phyloP scores from a whole-genome alignment of 2,329 filamentous ascomycete species.

The Microcyclosporella mali region DNA sequence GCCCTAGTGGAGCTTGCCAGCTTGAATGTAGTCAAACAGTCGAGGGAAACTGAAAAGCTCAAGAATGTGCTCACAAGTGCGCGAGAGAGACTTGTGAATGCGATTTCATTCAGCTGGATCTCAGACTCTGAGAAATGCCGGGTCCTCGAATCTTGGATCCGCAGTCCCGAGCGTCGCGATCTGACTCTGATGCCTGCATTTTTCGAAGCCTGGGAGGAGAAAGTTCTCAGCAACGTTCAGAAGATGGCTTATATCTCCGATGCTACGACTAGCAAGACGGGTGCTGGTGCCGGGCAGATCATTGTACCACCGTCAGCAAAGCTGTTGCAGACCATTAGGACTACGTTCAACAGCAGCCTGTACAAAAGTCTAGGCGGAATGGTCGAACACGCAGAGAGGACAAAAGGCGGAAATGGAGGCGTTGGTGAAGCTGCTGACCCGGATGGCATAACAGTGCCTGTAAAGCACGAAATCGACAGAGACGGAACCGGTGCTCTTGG shows the following conservation, averaged over 20 bases:
- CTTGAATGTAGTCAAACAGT: constrained; percentile 59
- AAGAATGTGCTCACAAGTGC: constrained; percentile 68
- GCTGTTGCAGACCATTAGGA: constrained; percentile 80
- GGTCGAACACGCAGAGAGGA: constrained; percentile 88
- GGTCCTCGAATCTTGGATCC: constrained; percentile 87
- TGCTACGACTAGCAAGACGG: constrained; percentile 54
- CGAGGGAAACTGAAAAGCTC: constrained; percentile 55
- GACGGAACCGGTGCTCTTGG: constrained; percentile 33
- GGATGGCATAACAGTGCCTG: constrained; percentile 39
- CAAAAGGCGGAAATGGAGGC: constrained; percentile 53
- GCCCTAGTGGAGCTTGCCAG: constrained; percentile 80
- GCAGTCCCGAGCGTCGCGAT: constrained; percentile 72
- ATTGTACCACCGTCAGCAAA: constrained; percentile 81
- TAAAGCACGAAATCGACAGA: constrained; percentile 14
- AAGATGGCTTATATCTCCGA: constrained; percentile 92
- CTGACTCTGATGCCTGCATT: constrained; percentile 84
- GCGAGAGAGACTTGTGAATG: constrained; percentile 77
- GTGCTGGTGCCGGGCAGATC: constrained; percentile 67
- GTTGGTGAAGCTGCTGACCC: constrained; percentile 47
- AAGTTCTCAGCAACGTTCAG: constrained; percentile 79
- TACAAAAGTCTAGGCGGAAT: constrained; percentile 93
- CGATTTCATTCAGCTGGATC: constrained; percentile 86
- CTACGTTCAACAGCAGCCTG: constrained; percentile 85
- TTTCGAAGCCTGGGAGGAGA: constrained; percentile 79
- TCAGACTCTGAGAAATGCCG: constrained; percentile 90